These are phyloP conservation scores for Iodosphaeria phyllophila DNA, from an alignment of 2,329 filamentous ascomycete species.

Conservation along the genomic window DNA sequence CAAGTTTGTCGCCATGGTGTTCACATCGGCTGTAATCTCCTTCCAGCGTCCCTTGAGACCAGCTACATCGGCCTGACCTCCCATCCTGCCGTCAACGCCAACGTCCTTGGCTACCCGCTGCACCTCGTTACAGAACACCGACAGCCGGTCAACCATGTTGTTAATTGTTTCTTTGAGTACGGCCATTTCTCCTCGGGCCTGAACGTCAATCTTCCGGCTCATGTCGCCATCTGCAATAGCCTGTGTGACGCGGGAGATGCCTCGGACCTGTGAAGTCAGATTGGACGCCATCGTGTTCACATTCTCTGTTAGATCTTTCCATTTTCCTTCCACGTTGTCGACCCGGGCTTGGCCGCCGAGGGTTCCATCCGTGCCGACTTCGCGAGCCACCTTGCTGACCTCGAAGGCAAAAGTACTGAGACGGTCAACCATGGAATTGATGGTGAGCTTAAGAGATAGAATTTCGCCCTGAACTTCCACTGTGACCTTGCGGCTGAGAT, in stretches of 20 bases:
- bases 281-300: conserved; percentile 63
- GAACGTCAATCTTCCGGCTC: conserved; percentile 88
- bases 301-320: conserved; percentile 90
- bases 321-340: conserved; percentile 90
- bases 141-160: conserved; percentile 92
- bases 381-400: conserved; percentile 84
- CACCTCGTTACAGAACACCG: conserved; percentile 90
- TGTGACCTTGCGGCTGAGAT: conserved; percentile 89
- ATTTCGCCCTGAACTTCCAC: conserved; percentile 92
- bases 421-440: conserved; percentile 98
- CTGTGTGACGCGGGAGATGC: conserved; percentile 86
- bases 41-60: conserved; percentile 92
- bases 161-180: conserved; percentile 94
- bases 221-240: conserved; percentile 92
- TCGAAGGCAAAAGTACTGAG: conserved; percentile 91
- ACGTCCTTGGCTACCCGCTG: conserved; percentile 93
- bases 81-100: conserved; percentile 96
- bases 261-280: conserved; percentile 59
- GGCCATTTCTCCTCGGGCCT: conserved; percentile 86
- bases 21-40: conserved; percentile 92
- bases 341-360: conserved; percentile 87
- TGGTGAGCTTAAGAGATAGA: conserved; percentile 84
- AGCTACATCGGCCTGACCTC: conserved; percentile 85
- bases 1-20: conserved; percentile 66
- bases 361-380: conserved; percentile 91